A percentile compares a stretch with the other conserved stretches of the same genome.
phyloP scores from a whole-genome alignment of 78 protist genomes.

The Dictyostelium brefeldianum region DNA sequence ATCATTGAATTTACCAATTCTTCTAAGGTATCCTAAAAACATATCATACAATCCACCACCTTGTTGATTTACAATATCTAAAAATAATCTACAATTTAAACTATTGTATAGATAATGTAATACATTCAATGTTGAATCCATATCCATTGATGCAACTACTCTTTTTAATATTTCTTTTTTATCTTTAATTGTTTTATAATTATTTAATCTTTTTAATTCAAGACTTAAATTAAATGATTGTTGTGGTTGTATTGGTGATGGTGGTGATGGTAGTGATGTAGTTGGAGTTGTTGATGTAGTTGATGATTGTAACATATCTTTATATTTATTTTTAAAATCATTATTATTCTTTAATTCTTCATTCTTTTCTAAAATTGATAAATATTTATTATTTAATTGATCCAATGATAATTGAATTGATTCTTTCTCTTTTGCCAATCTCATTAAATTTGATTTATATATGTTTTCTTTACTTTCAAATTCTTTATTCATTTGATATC shows the following conservation, averaged over 20 bases:
- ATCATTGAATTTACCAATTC: slow-evolving; percentile 26
- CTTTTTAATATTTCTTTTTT: neutral
- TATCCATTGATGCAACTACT: slow-evolving; percentile 5
- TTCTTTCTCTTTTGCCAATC: neutral
- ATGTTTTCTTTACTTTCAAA: neutral
- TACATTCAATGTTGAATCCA: neutral
- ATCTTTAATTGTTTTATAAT: neutral
- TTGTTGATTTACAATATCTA: neutral
- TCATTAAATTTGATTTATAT: neutral
- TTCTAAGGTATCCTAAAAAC: slow-evolving; percentile 13
- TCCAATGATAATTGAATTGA: neutral
- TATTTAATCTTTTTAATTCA: neutral
- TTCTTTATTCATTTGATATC: slow-evolving; percentile 4
- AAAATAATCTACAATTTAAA: neutral
- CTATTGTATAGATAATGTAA: slow-evolving; percentile 8
- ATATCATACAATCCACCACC: neutral
- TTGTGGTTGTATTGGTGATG: neutral
- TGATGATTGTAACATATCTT: neutral
- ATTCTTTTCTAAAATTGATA: slow-evolving; percentile 3
- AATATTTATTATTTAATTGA: slow-evolving; percentile 10
- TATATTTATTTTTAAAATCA: slow-evolving; percentile 15
- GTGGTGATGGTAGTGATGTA: neutral
- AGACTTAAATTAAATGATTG: neutral
- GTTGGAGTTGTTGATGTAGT: neutral
- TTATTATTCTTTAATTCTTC: neutral